Evolutionary conservation across 2,329 filamentous ascomycete genomes (phyloP), one percentile per base, ranked within the genome.

Genomic region (Aureobasidium pullulans): DNA sequence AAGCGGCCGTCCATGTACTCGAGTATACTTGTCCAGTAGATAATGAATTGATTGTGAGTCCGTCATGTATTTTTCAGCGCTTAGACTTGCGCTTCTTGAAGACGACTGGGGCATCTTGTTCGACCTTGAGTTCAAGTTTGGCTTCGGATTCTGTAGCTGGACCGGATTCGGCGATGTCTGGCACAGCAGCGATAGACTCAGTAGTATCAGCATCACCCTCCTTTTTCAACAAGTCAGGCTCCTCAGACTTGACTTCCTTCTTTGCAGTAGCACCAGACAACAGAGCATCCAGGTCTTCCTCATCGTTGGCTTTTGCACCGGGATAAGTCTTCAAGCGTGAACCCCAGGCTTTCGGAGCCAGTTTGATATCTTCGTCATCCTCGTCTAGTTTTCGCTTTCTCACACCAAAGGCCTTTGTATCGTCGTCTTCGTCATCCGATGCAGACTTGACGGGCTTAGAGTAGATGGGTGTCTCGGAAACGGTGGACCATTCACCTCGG

Each of bases 401-500:
- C 16, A 86, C 78, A 0, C 84, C 85, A 9, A 80, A 81, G 7
- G 60, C 70, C 7, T 77, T 72, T 31, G 73, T 72, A 32, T 69
- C 70, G 29, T 71, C 70, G 6, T 76, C 73, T 32, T 74, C 70
- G n/a, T 72, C 73, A 46, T 73, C 72, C 6, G 75, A 75, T 13
- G 73, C 4, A 84, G 50, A 31, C 34, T 56, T 52, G 28, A 39
- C 52, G 34, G 47, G 36, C 6, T 15, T 29, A 3, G 49, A 49
- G 60, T 63, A 62, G 7, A 78, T 65, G 44, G 67, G 66, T 32
- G 66, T 74, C 64, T 77, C 79, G 46, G 84, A 79, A 42, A 89
- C 82, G 6, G 82, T 84, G 61, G 90, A 84, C 93, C 93, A 99
- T 57, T 96, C 89, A 34, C 94, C 90, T 4, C 87, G 86, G 77